Evolutionary conservation across 2,329 filamentous ascomycete genomes (phyloP), one percentile per base, ranked within the genome.

Genomic region (Tolypocladium ovalisporum): DNA sequence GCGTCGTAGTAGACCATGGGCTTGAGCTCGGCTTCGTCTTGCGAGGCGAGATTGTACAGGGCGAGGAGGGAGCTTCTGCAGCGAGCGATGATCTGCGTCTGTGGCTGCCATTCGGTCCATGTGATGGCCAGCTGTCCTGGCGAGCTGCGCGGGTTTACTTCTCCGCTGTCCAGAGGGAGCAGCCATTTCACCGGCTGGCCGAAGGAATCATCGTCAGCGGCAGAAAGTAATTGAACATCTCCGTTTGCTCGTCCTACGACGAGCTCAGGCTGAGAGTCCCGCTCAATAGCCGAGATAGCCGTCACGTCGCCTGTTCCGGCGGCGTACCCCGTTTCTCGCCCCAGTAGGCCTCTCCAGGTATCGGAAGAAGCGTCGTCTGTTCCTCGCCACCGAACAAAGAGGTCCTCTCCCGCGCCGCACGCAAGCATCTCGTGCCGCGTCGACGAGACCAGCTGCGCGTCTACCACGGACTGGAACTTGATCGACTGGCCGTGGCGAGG

Each of bases 241-340:
- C 80, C 80, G 60, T 76, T 79, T 1, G 79, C 77, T 37, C 80
- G 71, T 5, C 79, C 80, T 0, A 77, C 73, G 2, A 81, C 62
- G 1, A 80, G 62, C 2, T 73, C 68, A 19, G 73, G 62, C 19
- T 58, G 56, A 3, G 60, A 64, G 4, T 64, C 56, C 4, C 69
- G 63, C 40, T 75, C 72, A 5, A 80, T 63, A 24, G 82, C 68
- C 0, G 73, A 71, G 1, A 83, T 62, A 3, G 76, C 71, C 1
- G 74, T 80, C 7, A 80, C 72, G 56, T 83, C 80, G 56, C 79
- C 80, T 35, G 67, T 73, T 0, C 79, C 79, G 1, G 74, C 65
- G 17, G 59, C 56, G 59, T 77, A 77, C 0, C 75, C 77, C 8
- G 65, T 58, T 1, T 67, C 60, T 15, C 67, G 63, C 1, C 80